Conservation (phyloP, 805 yeast species). For the Monosporozyma yasuniensis region DNA sequence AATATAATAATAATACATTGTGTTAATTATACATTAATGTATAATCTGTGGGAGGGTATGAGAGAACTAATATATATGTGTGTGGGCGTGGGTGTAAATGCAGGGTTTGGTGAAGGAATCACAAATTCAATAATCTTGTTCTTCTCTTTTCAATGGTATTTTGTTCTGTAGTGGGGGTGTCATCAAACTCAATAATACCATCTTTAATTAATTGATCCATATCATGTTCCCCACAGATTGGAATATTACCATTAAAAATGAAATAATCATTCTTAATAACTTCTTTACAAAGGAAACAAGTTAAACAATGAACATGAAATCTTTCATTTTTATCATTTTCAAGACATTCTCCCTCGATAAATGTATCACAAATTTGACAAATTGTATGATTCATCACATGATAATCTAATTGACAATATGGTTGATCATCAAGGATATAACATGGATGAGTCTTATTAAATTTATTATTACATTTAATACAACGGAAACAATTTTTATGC, state of each 20-base stretch:
- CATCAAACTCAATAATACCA: conserved; percentile 2
- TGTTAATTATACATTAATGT: too few species aligned
- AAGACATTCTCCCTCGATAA: conserved; percentile 86
- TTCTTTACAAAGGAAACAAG: conserved; percentile 51
- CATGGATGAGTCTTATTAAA: conserved; percentile 57
- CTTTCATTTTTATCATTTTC: conserved; percentile 64
- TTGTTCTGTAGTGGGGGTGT: neutral
- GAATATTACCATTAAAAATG: conserved; percentile 21
- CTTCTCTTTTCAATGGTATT: conserved; percentile 20
- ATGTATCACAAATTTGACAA: conserved; percentile 60
- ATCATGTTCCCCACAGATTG: conserved; percentile 27
- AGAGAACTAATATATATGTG: too few species aligned
- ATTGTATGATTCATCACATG: conserved; percentile 68
- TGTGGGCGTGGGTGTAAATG: neutral
- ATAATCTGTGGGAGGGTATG: too few species aligned
- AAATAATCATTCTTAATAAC: conserved; percentile 46
- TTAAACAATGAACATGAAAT: conserved; percentile 68
- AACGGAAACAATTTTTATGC: conserved; percentile 82
- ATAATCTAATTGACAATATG: conserved; percentile 72
- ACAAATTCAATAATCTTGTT: conserved; percentile 21
- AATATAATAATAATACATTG: too few species aligned
- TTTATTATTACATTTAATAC: conserved; percentile 50
- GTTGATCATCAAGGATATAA: conserved; percentile 69
- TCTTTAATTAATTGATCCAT: conserved; percentile 6
- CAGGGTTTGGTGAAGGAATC: neutral